Evolutionary conservation across 2,329 filamentous ascomycete genomes (phyloP).

Genomic region (Colletotrichum godetiae): DNA sequence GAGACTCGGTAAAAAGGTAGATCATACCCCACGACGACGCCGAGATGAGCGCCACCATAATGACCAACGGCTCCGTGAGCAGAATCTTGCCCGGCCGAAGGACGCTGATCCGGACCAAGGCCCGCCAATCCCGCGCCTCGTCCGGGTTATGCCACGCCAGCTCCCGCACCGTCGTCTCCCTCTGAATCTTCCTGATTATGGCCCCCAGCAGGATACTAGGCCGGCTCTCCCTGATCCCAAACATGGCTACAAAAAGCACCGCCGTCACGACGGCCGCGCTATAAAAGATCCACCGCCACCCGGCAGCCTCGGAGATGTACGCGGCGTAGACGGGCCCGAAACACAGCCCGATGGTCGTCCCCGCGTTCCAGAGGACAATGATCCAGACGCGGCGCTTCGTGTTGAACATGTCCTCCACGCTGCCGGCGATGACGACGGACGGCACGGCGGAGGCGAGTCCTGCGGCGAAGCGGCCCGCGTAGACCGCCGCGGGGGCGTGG

Average conservation of each 20-base stretch:
- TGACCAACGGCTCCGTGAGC: constrained; percentile 58
- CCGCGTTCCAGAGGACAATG: constrained; percentile 56
- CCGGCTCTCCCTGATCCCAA: constrained; percentile 55
- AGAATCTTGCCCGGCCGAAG: constrained; percentile 54
- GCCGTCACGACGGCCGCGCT: constrained; percentile 52
- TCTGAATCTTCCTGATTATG: constrained; percentile 34
- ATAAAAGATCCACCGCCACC: constrained; percentile 59
- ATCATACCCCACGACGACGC: constrained; percentile 57
- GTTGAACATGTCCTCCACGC: constrained; percentile 62
- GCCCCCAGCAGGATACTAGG: constrained; percentile 52
- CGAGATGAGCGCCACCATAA: constrained; percentile 54
- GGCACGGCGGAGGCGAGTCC: constrained; percentile 60
- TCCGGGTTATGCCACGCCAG: constrained; percentile 50
- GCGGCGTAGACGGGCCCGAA: constrained; percentile 56
- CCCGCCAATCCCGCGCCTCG: constrained; percentile 47
- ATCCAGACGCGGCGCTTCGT: constrained; percentile 57
- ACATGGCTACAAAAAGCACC: constrained; percentile 46
- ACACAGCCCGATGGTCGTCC: constrained; percentile 54
- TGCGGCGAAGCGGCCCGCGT: constrained; percentile 54
- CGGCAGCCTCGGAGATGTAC: constrained; percentile 49
- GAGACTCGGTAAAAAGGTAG: constrained; percentile 59
- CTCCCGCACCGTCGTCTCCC: constrained; percentile 27
- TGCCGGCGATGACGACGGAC: constrained; percentile 57
- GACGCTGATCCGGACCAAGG: constrained; percentile 52
- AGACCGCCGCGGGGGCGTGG: constrained; percentile 47